Base-by-base conservation (phyloP, 2,329 filamentous ascomycete genomes). In the Zymoseptoria crescenta region DNA sequence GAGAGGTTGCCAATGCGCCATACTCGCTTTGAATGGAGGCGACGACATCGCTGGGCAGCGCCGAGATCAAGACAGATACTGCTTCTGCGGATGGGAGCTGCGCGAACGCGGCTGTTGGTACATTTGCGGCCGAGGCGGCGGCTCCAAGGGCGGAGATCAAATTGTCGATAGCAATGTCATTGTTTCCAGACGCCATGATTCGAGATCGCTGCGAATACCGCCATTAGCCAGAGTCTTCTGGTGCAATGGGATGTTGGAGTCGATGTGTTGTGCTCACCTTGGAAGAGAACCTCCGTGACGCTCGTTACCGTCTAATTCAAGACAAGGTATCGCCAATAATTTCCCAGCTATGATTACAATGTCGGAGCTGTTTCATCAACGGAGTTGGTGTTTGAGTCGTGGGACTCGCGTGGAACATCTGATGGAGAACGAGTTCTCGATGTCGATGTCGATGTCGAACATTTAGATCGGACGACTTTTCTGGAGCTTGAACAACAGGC, bases 161-260 rank as follows among this genome's bases (percentile, higher is more conserved):
- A 4, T 52, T 24, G 27, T 52, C 49, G 28, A 71, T 59, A 45
- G 35, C 35, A 16, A 45, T 45, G 35, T 45, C 35, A 45, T 45
- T 45, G 35, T 45, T 45, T 45, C 10, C 35, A 45, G 13, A 16
- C 35, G 35, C 35, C 35, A 45, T 45, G 16, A 45, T 45, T n/a
- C 35, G 35, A 45, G 13, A n/a, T 45, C 35, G 13, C 13, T 45
- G 35, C 35, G 13, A 45, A 5, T 45, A 45, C 35, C 35, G 35
- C 35, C 35, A 45, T 45, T n/a, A 45, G 35, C 13, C 10, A 45
- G 35, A 16, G 35, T 16, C n/a, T 45, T 45, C 13, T 16, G 13
- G 35, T 45, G 35, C 35, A 45, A 16, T 16, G 35, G 35, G 35
- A 45, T 45, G 35, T 45, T 45, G 35, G 16, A 45, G 35, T 45